phyloP scores from a whole-genome alignment of 1,284 basidiomycete species.

The Quambalaria eucalypti region DNA sequence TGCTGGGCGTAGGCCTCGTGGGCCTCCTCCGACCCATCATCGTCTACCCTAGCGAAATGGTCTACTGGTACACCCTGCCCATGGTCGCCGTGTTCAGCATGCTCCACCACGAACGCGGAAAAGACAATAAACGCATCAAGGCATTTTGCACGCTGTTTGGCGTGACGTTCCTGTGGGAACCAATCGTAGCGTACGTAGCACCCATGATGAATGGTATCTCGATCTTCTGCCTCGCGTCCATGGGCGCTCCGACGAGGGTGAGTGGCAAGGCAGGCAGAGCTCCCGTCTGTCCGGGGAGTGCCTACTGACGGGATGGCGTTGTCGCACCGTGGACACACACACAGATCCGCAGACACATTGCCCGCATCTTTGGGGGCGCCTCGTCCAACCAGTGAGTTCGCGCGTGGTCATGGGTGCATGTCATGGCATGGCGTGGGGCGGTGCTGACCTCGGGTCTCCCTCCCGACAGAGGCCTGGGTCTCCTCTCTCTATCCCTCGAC shows the following conservation, averaged over 20 bases:
- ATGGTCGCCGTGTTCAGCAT: slow-evolving; percentile 34
- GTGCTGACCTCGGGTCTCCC: slow-evolving; percentile 7
- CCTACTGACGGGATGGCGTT: background rate
- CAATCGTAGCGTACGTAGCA: slow-evolving; percentile 52
- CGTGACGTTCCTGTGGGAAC: slow-evolving; percentile 14
- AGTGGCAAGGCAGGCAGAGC: background rate
- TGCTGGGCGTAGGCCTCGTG: slow-evolving; percentile 61
- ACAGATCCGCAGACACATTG: background rate
- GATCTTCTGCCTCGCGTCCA: slow-evolving; percentile 51
- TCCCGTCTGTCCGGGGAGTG: background rate
- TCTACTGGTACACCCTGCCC: slow-evolving; percentile 38
- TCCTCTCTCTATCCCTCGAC: slow-evolving; percentile 20
- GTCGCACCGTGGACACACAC: no score
- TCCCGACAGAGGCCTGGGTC: slow-evolving; percentile 37
- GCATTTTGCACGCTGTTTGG: slow-evolving; percentile 55
- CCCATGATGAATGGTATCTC: slow-evolving; percentile 40
- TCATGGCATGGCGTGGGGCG: background rate
- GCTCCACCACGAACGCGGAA: slow-evolving; percentile 43
- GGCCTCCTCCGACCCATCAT: slow-evolving; percentile 16
- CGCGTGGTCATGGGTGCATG: no score
- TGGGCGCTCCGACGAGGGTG: slow-evolving; percentile 47
- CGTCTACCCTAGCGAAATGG: slow-evolving; percentile 45
- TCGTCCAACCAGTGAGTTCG: slow-evolving; percentile 17
- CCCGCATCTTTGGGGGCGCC: slow-evolving; percentile 41
- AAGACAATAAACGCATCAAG: slow-evolving; percentile 54